Evolutionary conservation across 768 basidiomycete species (phyloP).

Genomic region (Naganishia onofrii): DNA sequence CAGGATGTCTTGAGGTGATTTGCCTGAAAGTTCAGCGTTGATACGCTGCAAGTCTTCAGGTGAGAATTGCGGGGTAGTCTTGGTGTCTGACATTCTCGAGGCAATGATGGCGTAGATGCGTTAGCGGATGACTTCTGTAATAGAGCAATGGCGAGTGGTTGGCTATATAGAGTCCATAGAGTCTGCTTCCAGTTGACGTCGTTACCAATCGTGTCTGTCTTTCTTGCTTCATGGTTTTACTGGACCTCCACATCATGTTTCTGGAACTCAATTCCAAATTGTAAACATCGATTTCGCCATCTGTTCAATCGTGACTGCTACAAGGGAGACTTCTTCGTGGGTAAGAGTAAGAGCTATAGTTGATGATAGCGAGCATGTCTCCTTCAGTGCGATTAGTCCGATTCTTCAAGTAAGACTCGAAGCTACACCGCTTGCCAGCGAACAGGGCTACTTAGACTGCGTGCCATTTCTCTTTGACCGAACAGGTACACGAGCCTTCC

Average conservation of each 20-base stretch:
- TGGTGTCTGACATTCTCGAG: background rate
- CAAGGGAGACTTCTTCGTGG: too few species aligned
- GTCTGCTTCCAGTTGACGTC: background rate
- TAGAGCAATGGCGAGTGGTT: background rate
- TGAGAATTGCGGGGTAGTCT: slow-evolving; percentile 41
- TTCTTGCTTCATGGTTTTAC: background rate
- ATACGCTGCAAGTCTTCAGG: slow-evolving; percentile 60
- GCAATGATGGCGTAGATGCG: background rate
- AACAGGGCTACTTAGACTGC: too few species aligned
- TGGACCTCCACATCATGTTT: slow-evolving; percentile 13
- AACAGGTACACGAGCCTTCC: too few species aligned
- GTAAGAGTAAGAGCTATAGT: too few species aligned
- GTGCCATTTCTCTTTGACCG: too few species aligned
- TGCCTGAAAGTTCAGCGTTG: slow-evolving; percentile 69
- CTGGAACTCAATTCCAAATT: slow-evolving; percentile 6
- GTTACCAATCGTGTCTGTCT: slow-evolving; percentile 10
- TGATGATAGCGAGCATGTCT: too few species aligned
- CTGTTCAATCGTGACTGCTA: background rate
- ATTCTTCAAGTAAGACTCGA: too few species aligned
- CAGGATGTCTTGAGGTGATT: slow-evolving; percentile 80
- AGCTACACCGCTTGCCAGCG: too few species aligned
- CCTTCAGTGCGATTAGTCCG: too few species aligned
- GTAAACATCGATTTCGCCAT: slow-evolving; percentile 23
- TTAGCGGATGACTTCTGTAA: too few species aligned
- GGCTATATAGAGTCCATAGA: slow-evolving; percentile 2